Evolutionary conservation across 2,329 filamentous ascomycete genomes (phyloP).

Genomic region (Colletotrichum limetticola): DNA sequence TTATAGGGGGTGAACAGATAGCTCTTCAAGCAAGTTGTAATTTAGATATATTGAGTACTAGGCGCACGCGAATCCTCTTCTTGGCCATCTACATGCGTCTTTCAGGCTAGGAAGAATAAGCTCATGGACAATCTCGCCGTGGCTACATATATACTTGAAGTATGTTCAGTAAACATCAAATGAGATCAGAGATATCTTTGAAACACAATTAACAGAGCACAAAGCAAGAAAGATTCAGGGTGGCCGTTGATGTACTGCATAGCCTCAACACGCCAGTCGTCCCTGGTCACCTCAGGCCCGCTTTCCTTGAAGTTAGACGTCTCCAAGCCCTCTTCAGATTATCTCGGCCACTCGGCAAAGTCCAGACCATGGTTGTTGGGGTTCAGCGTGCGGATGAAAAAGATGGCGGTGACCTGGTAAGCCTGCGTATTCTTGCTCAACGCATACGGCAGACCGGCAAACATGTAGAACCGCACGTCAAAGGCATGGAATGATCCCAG

Average conservation of each 20-base stretch:
- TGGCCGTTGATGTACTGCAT: conserved; percentile 21
- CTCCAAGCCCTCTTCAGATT: not conserved
- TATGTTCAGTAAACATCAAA: no score
- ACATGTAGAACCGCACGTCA: conserved; percentile 20
- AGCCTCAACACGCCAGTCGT: conserved; percentile 16
- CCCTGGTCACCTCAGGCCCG: not conserved
- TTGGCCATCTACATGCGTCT: no score
- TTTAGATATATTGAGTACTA: no score
- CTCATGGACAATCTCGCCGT: no score
- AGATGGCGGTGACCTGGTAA: conserved; percentile 18
- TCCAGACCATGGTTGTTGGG: conserved; percentile 15
- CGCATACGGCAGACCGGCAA: conserved; percentile 7
- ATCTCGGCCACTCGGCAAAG: conserved; percentile 2
- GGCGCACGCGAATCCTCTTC: no score
- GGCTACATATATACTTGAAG: no score
- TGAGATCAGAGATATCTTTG: no score
- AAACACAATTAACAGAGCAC: no score
- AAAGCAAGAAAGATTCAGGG: conserved; percentile 9
- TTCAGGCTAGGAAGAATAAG: no score
- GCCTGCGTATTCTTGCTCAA: conserved; percentile 17
- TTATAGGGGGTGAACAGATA: no score
- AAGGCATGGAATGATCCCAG: conserved; percentile 14
- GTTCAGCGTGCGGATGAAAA: conserved; percentile 11
- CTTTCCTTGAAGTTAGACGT: conserved; percentile 18
- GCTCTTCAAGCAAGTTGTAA: no score